Evolutionary conservation across 2,329 filamentous ascomycete species (phyloP).

Genomic region (Cladophialophora yegresii): DNA sequence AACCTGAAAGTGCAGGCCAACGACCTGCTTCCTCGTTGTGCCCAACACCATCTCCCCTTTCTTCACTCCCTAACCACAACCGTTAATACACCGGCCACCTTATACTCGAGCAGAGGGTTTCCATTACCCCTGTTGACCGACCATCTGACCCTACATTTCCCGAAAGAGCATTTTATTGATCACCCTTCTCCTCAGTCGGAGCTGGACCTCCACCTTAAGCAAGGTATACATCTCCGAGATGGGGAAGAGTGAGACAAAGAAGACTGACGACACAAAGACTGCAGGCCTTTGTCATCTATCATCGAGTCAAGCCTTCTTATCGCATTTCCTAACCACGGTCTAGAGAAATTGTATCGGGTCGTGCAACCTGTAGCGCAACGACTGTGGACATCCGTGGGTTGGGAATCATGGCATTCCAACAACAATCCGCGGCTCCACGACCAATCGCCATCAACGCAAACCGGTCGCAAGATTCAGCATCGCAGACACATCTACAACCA

Average conservation of each 20-base stretch:
- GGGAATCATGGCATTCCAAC: constrained; percentile 35
- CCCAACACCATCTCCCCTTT: constrained; percentile 4
- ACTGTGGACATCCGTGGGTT: constrained; percentile 25
- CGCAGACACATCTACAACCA: constrained; percentile 36
- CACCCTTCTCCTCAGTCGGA: constrained; percentile 24
- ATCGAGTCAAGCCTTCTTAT: not conserved
- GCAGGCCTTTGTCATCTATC: not conserved
- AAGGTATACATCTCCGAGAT: constrained; percentile 3
- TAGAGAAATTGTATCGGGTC: constrained; percentile 8
- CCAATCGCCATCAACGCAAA: constrained; percentile 27
- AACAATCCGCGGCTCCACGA: constrained; percentile 29
- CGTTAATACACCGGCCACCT: not conserved
- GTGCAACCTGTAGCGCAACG: constrained; percentile 24
- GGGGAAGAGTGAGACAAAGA: constrained; percentile 14
- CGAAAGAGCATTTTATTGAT: constrained; percentile 10
- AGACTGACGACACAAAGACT: constrained; percentile 17
- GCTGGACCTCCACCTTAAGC: constrained; percentile 21
- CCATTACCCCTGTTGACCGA: not conserved
- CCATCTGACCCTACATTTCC: constrained; percentile 11
- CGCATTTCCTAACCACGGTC: not conserved
- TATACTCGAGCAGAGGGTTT: not conserved
- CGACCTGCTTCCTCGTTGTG: constrained; percentile 7
- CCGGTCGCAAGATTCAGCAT: constrained; percentile 27
- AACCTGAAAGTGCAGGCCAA: constrained; percentile 1
- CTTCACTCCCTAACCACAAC: constrained; percentile 1